A percentile compares a stretch with the other conserved stretches of the same genome.
phyloP scores from a whole-genome alignment of 345 rosid genomes.

The Mercurialis annua region DNA sequence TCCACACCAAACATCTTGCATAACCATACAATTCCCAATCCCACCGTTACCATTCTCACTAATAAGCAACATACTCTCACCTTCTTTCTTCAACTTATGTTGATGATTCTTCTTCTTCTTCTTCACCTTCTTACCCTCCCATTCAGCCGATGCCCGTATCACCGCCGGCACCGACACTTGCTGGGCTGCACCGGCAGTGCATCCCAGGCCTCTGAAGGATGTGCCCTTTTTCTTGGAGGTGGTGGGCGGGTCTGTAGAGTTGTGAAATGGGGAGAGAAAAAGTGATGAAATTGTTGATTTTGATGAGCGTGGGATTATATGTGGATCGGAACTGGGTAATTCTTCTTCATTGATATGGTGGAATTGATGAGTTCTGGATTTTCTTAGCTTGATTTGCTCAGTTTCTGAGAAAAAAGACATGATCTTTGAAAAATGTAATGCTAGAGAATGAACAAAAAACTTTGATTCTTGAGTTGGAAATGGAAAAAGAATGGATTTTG shows the following conservation, averaged over 20 bases:
- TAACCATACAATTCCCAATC: conserved; percentile 40
- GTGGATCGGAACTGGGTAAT: conserved; percentile 10
- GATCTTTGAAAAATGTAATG: conserved; percentile 17
- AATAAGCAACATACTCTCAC: conserved; percentile 11
- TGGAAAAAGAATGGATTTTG: conserved; percentile 10
- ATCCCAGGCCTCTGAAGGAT: conserved; percentile 64
- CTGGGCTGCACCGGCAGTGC: conserved; percentile 66
- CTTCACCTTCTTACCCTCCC: conserved; percentile 57
- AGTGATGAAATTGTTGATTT: conserved; percentile 51
- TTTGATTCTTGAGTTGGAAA: not conserved
- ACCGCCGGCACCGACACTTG: conserved; percentile 80
- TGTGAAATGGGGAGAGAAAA: conserved; percentile 34
- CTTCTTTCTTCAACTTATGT: conserved; percentile 37
- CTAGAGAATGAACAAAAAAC: not conserved
- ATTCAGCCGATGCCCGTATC: conserved; percentile 76
- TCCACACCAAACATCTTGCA: conserved; percentile 89
- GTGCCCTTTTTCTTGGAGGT: conserved; percentile 48
- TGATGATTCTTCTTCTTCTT: conserved; percentile 36
- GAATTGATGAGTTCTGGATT: conserved; percentile 50
- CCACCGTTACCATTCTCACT: not conserved
- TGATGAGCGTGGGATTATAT: conserved; percentile 35
- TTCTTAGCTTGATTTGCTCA: conserved; percentile 46
- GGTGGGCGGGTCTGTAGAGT: conserved; percentile 13
- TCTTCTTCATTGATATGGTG: conserved; percentile 8
- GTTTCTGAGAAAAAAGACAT: conserved; percentile 52